Conservation (phyloP, 192 early-diverging fungal species). For the Coemansia sp. region DNA sequence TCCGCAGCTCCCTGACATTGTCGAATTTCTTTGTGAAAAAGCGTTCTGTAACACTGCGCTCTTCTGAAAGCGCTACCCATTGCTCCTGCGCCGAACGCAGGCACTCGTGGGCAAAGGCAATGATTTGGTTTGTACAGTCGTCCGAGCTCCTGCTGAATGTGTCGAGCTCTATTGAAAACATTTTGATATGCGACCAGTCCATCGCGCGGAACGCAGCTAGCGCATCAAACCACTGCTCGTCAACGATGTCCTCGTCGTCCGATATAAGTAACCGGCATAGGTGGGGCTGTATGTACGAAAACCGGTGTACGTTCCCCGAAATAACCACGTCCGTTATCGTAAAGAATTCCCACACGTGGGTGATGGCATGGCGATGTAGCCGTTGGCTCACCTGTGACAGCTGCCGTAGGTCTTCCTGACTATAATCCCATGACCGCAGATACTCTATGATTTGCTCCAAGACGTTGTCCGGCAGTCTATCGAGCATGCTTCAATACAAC, state of each 20-base stretch:
- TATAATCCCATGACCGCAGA: conserved; percentile 31
- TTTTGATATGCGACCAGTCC: conserved; percentile 25
- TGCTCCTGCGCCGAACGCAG: conserved; percentile 10
- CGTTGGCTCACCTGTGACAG: conserved; percentile 17
- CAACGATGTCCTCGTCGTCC: conserved; percentile 14
- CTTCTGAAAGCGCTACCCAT: conserved; percentile 23
- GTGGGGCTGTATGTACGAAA: conserved; percentile 14
- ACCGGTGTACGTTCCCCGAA: neutral
- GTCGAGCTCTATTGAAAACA: conserved; percentile 34
- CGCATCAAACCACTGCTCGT: conserved; percentile 18
- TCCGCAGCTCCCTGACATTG: conserved; percentile 10
- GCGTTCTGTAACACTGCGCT: neutral
- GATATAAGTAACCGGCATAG: conserved; percentile 24
- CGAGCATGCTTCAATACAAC: conserved; percentile 22
- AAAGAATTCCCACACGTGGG: conserved; percentile 34
- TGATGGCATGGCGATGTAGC: conserved; percentile 5
- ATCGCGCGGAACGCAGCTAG: neutral
- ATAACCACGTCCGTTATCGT: conserved; percentile 18
- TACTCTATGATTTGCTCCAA: conserved; percentile 24
- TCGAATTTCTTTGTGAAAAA: conserved; percentile 5
- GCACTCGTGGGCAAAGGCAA: conserved; percentile 10
- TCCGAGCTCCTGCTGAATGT: neutral
- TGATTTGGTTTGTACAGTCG: neutral
- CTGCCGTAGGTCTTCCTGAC: conserved; percentile 9
- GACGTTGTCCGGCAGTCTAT: conserved; percentile 14